Evolutionary conservation across 371 early-diverging fungal genomes (phyloP), one percentile per base, ranked within the genome.

Genomic region (Mortierella sp.): DNA sequence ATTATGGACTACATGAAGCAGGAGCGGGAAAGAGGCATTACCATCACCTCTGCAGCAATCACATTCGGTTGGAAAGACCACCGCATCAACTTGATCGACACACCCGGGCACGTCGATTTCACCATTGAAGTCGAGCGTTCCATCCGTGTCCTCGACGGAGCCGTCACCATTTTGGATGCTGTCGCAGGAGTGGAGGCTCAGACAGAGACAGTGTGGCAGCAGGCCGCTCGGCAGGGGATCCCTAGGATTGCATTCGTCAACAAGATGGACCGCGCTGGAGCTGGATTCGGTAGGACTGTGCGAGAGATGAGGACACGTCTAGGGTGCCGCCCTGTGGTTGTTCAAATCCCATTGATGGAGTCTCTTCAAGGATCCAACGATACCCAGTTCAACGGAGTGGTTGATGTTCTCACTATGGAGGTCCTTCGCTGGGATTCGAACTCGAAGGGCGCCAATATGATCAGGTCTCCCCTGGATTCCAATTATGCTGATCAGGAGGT

Each of bases 111-210:
- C 77, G 96, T 97, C 0, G 99, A 99, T 88, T 99, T 99, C 77
- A 98, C 97, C 0, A 94, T 98, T 73, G 99, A 99, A 84, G 99
- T 99, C 0, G 98, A 99, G 83, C 92, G 99, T 1, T 92, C 96
- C 7, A 90, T 99, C 18, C 93, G 98, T 4, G 98, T 99, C 0
- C 90, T 99, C 21, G 99, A 99, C 81, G 98, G 99, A 38, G 97
- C 97, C 0, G 97, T 99, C 5, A 92, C 95, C 0, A 93, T 99
- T 29, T 75, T 99, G 38, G 98, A 99, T 87, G 98, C 95, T 5
- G 98, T 97, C 2, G 95, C 97, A 0, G 99, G 99, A n/a, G 98
- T 99, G 4, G 97, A 99, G 86, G 98, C 98, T 5, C 99, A 99
- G 88, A 99, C 99, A 16, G 95, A 95, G 84, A 97, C 96, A 0